Evolutionary conservation across 2,329 filamentous ascomycete genomes (phyloP).

Genomic region (Penicillium expansum): DNA sequence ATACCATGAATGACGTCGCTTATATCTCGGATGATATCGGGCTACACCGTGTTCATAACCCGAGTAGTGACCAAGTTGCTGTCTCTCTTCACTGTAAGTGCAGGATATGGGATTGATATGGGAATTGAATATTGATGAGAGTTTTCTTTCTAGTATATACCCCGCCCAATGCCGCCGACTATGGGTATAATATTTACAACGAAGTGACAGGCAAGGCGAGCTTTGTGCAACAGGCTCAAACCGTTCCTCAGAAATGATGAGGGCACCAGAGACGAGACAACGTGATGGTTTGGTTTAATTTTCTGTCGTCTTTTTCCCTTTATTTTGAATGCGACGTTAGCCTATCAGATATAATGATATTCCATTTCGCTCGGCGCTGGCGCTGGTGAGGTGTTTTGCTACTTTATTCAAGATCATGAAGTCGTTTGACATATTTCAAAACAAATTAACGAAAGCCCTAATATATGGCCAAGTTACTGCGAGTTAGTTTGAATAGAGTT

Average conservation of each 20-base stretch:
- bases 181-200: constrained; percentile 34
- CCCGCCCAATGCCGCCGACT: constrained; percentile 35
- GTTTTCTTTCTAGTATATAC: constrained; percentile 31
- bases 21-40: constrained; percentile 36
- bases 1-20: constrained; percentile 30
- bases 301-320: background rate
- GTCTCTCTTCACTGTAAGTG: constrained; percentile 34
- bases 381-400: background rate
- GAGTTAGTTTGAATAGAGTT: background rate
- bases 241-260: constrained; percentile 11
- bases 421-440: background rate
- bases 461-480: background rate
- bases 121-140: background rate
- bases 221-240: constrained; percentile 28
- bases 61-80: constrained; percentile 26
- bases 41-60: constrained; percentile 33
- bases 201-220: constrained; percentile 28
- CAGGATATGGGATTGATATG: background rate
- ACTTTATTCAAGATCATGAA: background rate
- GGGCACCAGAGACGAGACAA: background rate
- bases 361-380: background rate
- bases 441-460: background rate
- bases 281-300: background rate
- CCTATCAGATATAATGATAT: background rate
- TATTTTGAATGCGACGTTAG: background rate